Base-by-base conservation (phyloP, 2,329 filamentous ascomycete species). In the Ophioceras dolichostomum region DNA sequence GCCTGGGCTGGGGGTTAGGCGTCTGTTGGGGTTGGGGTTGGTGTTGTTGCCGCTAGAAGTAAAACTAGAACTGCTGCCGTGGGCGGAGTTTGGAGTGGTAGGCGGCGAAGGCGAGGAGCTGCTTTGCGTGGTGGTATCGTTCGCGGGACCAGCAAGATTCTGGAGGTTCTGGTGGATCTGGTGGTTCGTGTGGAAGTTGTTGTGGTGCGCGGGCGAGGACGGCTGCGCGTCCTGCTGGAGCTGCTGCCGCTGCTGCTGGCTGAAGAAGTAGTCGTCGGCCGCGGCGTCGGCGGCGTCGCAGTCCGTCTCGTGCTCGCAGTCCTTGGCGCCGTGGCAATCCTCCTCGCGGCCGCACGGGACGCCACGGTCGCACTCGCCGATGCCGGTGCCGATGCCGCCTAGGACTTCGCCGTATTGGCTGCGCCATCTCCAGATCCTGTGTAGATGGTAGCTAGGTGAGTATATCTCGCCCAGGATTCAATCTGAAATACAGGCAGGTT, bases 361-460 rank as follows among this genome's bases (percentile, higher is more conserved):
- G 21, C 87, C 88, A 48, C 89, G 80, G 49, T 87, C 79, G 22
- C 86, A 87, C 48, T 94, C 85, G 31, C 87, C 86, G 21, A 94
- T 85, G 5, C 88, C 88, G 0, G 83, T 88, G 18, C 87, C 86
- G 0, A 93, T 67, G 3, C 85, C 84, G 16, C 77, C 79, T 3
- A 88, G 81, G 0, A 85, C 77, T 45, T 85, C 82, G 13, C 79
- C 80, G 55, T 94, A 95, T 18, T 85, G 76, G 29, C 76, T 84
- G 36, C 88, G 79, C 88, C 88, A 95, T 43, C 76, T 82, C 87
- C 88, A 95, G 38, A 88, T 84, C 4, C 73, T 77, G 40, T 7
- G 24, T 10, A 39, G 43, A 41, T 26, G 9, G 10, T 19, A 27
- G 38, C 27, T 6, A 32, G 17, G 21, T 18, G 8, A 7, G 6